Evolutionary conservation across 192 early-diverging fungal genomes (phyloP).

Genomic region (Spizellomyces punctatus): DNA sequence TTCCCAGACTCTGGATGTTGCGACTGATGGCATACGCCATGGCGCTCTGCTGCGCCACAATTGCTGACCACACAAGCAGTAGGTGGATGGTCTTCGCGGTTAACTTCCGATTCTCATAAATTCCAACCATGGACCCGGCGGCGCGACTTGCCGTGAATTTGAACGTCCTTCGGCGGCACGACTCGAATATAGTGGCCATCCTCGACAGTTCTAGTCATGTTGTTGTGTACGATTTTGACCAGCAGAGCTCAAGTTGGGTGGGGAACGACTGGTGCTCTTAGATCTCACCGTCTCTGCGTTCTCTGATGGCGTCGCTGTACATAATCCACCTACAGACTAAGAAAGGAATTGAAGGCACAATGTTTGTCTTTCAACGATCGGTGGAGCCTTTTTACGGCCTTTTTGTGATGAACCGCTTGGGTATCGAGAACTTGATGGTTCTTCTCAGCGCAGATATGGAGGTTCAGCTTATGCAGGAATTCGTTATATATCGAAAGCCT

Average conservation of each 20-base stretch:
- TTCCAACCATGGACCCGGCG: slow-evolving; percentile 56
- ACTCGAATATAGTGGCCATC: slow-evolving; percentile 74
- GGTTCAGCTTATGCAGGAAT: slow-evolving; percentile 79
- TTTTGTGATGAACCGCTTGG: slow-evolving; percentile 86
- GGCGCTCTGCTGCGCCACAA: too few species aligned
- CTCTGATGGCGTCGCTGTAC: background rate
- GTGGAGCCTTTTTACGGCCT: slow-evolving; percentile 65
- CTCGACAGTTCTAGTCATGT: slow-evolving; percentile 84
- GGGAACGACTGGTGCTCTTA: slow-evolving; percentile 21
- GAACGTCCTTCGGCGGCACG: slow-evolving; percentile 80
- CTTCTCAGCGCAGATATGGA: slow-evolving; percentile 71
- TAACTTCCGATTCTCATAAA: too few species aligned
- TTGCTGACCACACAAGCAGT: too few species aligned
- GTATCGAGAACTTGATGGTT: slow-evolving; percentile 77
- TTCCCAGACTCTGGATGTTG: too few species aligned
- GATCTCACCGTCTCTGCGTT: background rate
- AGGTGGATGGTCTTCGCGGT: too few species aligned
- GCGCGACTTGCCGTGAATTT: slow-evolving; percentile 76
- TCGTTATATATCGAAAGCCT: slow-evolving; percentile 80
- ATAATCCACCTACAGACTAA: slow-evolving; percentile 65
- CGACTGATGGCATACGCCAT: too few species aligned
- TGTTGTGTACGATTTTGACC: slow-evolving; percentile 88
- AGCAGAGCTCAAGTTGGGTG: slow-evolving; percentile 76
- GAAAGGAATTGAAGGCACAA: slow-evolving; percentile 85
- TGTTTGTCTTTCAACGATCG: slow-evolving; percentile 84